Evolutionary conservation across 129 eudicot species (phyloP).

Genomic region (Flaveria robusta): DNA sequence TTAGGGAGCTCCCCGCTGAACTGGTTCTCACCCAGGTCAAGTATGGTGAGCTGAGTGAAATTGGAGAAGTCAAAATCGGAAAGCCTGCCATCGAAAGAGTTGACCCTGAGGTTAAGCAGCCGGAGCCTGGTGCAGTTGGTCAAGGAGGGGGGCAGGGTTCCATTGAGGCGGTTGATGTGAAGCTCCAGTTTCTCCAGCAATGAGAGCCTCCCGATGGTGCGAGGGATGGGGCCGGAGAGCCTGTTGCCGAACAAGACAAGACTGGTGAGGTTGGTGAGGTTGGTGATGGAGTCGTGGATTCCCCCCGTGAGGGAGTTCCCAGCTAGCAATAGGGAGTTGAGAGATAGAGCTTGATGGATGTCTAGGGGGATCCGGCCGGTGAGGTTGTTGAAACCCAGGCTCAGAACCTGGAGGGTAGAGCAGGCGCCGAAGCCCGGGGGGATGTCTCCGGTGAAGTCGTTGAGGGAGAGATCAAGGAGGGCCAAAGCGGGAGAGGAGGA

Average conservation of each 20-base stretch:
- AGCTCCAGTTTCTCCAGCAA: not conserved
- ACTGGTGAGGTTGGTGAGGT: not conserved
- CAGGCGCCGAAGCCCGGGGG: not conserved
- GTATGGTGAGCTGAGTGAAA: not conserved
- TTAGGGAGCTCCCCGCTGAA: constrained; percentile 1
- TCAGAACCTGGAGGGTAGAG: not conserved
- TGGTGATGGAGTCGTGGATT: not conserved
- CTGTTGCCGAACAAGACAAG: not conserved
- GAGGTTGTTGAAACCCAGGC: not conserved
- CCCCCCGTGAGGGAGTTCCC: not conserved
- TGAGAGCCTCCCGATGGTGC: not conserved
- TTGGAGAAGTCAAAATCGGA: not conserved
- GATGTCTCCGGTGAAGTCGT: not conserved
- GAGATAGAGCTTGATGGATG: not conserved
- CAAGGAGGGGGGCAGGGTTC: not conserved
- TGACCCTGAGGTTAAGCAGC: constrained; percentile 10
- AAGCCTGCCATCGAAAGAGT: not conserved
- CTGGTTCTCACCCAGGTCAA: constrained; percentile 2
- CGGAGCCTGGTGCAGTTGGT: constrained; percentile 4
- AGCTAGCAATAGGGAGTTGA: not conserved
- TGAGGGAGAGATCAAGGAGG: not conserved
- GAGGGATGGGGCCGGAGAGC: not conserved
- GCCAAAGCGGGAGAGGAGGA: not conserved
- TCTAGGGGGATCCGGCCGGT: not conserved
- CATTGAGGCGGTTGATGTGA: constrained; percentile 5